Evolutionary conservation across 768 basidiomycete species (phyloP), one percentile per base, ranked within the genome.

Genomic region (Psilocybe tampanensis): DNA sequence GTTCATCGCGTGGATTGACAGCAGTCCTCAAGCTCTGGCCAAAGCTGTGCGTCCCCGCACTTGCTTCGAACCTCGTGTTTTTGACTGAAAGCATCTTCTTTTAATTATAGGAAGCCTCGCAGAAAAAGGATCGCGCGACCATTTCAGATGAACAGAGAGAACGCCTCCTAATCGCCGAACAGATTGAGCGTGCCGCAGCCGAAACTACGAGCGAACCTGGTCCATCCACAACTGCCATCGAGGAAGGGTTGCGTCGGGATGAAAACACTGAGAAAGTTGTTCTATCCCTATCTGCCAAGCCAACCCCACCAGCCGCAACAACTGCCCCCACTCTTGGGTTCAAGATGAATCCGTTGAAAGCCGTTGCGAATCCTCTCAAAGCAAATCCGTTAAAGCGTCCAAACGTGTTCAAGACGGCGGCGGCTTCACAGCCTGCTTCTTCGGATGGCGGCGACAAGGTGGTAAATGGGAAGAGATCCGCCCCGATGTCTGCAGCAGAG

Each of bases 1-100:
- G 88, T 99, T 95, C 71, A 81, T 99, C 59, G 86, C 89, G 33
- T 99, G 97, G 97, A 92, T 99, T 52, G 97, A 99, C 72, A 98
- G 83, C 72, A 92, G 91, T 55, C 97, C 97, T 13, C 92, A 94
- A 66, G 94, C 97, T 1, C 78, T 99, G 32, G 93, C 92, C 8
- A 94, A 94, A 76, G 88, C 89, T 72, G 90, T 90, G 61, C 64
- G 82, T 74, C 26, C 24, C 42, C 36, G 1, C 19, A 23, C 50
- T 18, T 29, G 44, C 42, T 55, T 47, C 32, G 24, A 29, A 5
- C 33, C 36, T 22, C 44, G 33, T 57, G 5, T 29, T 22, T 39
- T 24, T 36, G 29, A 23, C 50, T 44, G 24, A 32, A 19, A n/a
- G 22, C 32, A 32, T 39, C 47, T 33, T 24, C 47, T 36, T 24